phyloP scores from a whole-genome alignment of 352 stramenopile genomes.

The Phytopythium mirpurense region DNA sequence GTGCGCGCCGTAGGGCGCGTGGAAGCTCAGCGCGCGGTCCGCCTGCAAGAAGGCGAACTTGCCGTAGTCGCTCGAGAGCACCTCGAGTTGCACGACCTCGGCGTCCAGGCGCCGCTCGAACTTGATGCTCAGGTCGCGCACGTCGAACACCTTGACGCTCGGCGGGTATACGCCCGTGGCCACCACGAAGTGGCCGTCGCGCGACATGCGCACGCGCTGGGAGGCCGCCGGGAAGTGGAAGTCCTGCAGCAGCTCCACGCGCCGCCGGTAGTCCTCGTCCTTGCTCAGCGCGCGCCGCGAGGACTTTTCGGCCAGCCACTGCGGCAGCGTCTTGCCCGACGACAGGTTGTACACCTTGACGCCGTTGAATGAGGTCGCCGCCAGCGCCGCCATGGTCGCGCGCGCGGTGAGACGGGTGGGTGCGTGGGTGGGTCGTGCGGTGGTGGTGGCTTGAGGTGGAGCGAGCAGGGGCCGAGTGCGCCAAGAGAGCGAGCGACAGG shows the following conservation, averaged over 20 bases:
- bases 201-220: slow-evolving; percentile 92
- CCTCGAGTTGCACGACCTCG: slow-evolving; percentile 95
- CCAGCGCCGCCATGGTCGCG: slow-evolving; percentile 58
- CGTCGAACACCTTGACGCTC: slow-evolving; percentile 93
- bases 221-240: slow-evolving; percentile 96
- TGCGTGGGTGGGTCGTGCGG: no score
- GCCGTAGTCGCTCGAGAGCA: slow-evolving; percentile 95
- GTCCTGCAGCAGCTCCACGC: slow-evolving; percentile 98
- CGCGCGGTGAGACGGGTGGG: neutral
- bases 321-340: slow-evolving; percentile 91
- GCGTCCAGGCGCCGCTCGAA: slow-evolving; percentile 97
- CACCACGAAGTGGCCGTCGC: slow-evolving; percentile 95
- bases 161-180: slow-evolving; percentile 96
- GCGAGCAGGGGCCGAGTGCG: no score
- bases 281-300: slow-evolving; percentile 29
- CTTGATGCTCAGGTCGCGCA: slow-evolving; percentile 97
- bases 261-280: slow-evolving; percentile 76
- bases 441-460: no score
- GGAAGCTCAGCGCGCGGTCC: slow-evolving; percentile 96
- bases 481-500: no score
- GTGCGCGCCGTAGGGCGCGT: slow-evolving; percentile 97
- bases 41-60: slow-evolving; percentile 97
- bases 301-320: slow-evolving; percentile 92
- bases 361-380: slow-evolving; percentile 85
- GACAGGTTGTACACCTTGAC: slow-evolving; percentile 96